Percentiles rank a stretch among this genome's conserved stretches.
Evolutionary conservation across 2,329 filamentous ascomycete genomes (phyloP).

Genomic region (Exophiala lecanii-corni): DNA sequence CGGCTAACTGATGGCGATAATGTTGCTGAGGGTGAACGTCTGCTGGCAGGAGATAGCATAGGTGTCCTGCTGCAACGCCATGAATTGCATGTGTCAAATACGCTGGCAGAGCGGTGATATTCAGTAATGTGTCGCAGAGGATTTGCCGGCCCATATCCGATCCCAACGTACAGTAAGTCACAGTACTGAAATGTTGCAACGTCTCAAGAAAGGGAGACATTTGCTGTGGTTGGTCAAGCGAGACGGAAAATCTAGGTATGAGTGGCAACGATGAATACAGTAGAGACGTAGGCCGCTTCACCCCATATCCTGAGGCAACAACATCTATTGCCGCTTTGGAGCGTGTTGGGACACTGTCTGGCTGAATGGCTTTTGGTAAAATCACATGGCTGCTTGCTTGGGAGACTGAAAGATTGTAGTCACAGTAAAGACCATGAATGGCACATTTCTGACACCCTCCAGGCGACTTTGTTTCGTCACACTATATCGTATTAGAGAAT

Average conservation of each 20-base stretch:
- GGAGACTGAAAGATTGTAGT: constrained; percentile 5
- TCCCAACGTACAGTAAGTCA: constrained; percentile 14
- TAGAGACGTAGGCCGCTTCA: constrained; percentile 1
- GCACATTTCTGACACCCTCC: constrained; percentile 18
- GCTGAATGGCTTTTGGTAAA: constrained; percentile 1
- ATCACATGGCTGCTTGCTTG: not conserved
- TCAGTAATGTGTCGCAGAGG: constrained; percentile 1
- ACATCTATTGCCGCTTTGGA: not conserved
- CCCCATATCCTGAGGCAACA: not conserved
- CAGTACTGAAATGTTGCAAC: constrained; percentile 15
- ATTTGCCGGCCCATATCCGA: constrained; percentile 13
- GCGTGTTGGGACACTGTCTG: not conserved
- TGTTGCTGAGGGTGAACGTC: constrained; percentile 26
- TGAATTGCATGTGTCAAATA: constrained; percentile 37
- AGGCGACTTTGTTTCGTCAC: constrained; percentile 15
- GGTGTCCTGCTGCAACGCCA: constrained; percentile 31
- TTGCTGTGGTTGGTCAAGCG: constrained; percentile 4
- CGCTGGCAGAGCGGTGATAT: constrained; percentile 28
- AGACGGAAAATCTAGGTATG: not conserved
- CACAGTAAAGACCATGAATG: constrained; percentile 13
- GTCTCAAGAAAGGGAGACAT: constrained; percentile 14
- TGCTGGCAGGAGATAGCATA: constrained; percentile 29
- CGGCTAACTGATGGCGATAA: constrained; percentile 26
- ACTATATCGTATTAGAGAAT: too few relatives aligned
- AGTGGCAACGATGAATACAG: not conserved